Conservation (phyloP, 495 filamentous ascomycete genomes). For the Penicillium egyptiacum region DNA sequence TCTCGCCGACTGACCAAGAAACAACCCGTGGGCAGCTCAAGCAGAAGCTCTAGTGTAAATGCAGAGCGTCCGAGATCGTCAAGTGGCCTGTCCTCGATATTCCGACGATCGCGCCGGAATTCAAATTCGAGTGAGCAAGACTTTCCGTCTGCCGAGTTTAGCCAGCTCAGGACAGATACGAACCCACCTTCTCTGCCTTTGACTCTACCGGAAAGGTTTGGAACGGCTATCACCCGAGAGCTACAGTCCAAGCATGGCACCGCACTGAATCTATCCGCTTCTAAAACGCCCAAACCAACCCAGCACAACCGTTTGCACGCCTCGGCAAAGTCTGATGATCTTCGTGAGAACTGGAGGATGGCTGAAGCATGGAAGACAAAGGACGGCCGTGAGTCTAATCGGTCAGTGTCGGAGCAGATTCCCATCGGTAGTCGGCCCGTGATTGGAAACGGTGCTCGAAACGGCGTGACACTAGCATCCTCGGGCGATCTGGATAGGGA, state of each 20-base stretch:
- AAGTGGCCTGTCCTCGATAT: slow-evolving; percentile 32
- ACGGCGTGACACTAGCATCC: neutral
- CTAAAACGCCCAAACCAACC: slow-evolving; percentile 4
- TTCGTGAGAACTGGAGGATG: slow-evolving; percentile 32
- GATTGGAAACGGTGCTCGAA: neutral
- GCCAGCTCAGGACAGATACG: slow-evolving; percentile 11
- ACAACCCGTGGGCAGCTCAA: slow-evolving; percentile 33
- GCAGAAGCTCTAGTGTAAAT: slow-evolving; percentile 37
- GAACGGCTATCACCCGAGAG: slow-evolving; percentile 37
- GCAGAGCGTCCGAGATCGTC: slow-evolving; percentile 31
- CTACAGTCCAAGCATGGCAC: slow-evolving; percentile 32
- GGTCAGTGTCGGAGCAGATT: neutral
- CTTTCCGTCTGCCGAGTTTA: slow-evolving; percentile 11
- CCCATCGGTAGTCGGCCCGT: neutral
- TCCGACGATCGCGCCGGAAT: slow-evolving; percentile 34
- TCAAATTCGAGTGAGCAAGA: slow-evolving; percentile 28
- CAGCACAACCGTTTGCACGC: slow-evolving; percentile 13
- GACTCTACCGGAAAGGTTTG: slow-evolving; percentile 35
- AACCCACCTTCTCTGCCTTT: slow-evolving; percentile 27
- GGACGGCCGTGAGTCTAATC: slow-evolving; percentile 2
- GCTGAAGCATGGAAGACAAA: slow-evolving; percentile 27
- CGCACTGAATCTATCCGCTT: slow-evolving; percentile 20
- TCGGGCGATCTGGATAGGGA: slow-evolving; percentile 31
- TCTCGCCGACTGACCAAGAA: slow-evolving; percentile 43
- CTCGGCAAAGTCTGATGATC: slow-evolving; percentile 22